A percentile compares a stretch with the other conserved stretches of the same genome.
These are phyloP conservation scores for Colletotrichum euphorbiae DNA, from an alignment of 2,329 filamentous ascomycete genomes.

Conservation along the genomic window DNA sequence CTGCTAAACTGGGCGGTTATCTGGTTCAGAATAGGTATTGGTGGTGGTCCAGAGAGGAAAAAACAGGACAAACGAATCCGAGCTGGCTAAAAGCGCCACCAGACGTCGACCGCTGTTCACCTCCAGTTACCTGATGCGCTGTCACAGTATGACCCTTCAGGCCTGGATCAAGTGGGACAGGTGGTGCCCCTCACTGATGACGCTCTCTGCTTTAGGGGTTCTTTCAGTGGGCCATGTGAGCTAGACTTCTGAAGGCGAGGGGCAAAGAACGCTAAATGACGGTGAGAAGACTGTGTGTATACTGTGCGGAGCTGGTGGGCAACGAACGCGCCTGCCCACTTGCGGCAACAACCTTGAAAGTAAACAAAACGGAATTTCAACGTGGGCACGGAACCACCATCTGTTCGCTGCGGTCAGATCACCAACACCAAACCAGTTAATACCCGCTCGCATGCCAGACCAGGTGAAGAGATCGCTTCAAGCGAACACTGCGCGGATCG, in stretches of 20 bases:
- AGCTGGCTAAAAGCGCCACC: slow-evolving; percentile 22
- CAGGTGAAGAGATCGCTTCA: slow-evolving; percentile 20
- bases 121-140: slow-evolving; percentile 29
- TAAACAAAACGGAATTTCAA: slow-evolving; percentile 42
- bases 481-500: slow-evolving; percentile 14
- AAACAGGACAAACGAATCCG: slow-evolving; percentile 13
- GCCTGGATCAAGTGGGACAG: slow-evolving; percentile 27
- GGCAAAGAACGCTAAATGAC: background rate
- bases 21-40: slow-evolving; percentile 8
- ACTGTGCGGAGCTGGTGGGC: slow-evolving; percentile 16
- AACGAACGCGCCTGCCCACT: slow-evolving; percentile 39
- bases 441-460: slow-evolving; percentile 29
- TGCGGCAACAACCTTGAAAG: slow-evolving; percentile 41
- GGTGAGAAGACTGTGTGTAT: background rate
- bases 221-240: slow-evolving; percentile 5
- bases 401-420: slow-evolving; percentile 39
- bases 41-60: slow-evolving; percentile 37
- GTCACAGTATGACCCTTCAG: slow-evolving; percentile 28
- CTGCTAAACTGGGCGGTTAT: slow-evolving; percentile 21
- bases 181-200: slow-evolving; percentile 37
- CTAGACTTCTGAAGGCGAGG: slow-evolving; percentile 4
- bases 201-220: slow-evolving; percentile 18
- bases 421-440: slow-evolving; percentile 22
- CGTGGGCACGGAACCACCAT: slow-evolving; percentile 16
- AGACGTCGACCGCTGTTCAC: slow-evolving; percentile 18